phyloP scores from a whole-genome alignment of 257 asterid species.

The Salvia hispanica region DNA sequence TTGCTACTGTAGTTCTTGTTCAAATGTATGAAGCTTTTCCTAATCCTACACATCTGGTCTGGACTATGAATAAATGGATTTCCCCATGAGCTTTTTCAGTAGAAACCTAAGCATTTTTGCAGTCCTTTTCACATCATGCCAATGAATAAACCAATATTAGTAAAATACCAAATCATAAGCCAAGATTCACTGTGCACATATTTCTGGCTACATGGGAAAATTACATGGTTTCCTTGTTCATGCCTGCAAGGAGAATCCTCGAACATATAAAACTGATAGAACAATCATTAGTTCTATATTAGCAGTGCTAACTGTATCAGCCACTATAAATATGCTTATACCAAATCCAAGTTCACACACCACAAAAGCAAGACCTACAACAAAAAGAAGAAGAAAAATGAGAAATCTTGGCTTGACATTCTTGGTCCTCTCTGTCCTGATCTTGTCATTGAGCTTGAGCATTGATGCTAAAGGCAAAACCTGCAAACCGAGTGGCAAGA shows the following conservation, averaged over 20 bases:
- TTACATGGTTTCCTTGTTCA: constrained; percentile 11
- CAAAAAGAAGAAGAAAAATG: constrained; percentile 19
- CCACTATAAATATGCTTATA: constrained; percentile 24
- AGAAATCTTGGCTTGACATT: constrained; percentile 6
- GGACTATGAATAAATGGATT: too few relatives aligned
- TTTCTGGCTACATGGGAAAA: not conserved
- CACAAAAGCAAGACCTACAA: not conserved
- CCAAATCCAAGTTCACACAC: not conserved
- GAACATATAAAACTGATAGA: constrained; percentile 13
- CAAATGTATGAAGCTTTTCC: too few relatives aligned
- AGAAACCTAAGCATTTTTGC: too few relatives aligned
- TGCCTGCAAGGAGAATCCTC: constrained; percentile 14
- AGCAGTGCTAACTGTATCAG: not conserved
- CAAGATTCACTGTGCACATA: constrained; percentile 5
- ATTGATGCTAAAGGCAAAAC: constrained; percentile 20
- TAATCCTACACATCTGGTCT: not conserved
- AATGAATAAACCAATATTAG: too few relatives aligned
- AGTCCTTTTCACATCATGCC: too few relatives aligned
- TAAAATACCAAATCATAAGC: not conserved
- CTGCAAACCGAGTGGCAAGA: constrained; percentile 14
- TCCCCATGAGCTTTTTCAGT: too few relatives aligned
- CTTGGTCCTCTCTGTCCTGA: constrained; percentile 12
- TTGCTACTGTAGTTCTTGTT: too few relatives aligned
- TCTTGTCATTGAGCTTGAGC: not conserved
- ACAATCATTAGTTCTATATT: not conserved